Base-by-base conservation (phyloP, 306 rosid species). In the Pachyrhizus erosus region DNA sequence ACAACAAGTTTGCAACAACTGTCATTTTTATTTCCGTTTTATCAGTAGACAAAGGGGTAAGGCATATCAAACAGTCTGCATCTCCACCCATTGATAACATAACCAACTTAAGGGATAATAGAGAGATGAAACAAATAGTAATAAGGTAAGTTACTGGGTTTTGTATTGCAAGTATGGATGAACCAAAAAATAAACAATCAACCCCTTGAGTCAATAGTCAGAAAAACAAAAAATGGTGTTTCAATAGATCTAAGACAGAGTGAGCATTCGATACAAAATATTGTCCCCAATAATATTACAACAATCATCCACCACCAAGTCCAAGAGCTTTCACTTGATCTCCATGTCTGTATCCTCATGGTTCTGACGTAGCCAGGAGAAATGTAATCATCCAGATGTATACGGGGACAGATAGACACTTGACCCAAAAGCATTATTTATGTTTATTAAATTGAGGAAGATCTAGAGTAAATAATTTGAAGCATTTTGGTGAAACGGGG, bases 131-230 rank as follows among this genome's bases (percentile, higher is more conserved):
- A 58, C 23, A 27, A 23, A 31, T 69, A 9, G 72, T 31, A 34
- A 82, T 54, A 49, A 52, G 21, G 70, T 13, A 74, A 40, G 37
- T 34, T 67, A 76, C 21, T 31, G 60, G 27, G 62, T 68, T 76
- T 75, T 27, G 49, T n/a, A 76, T 8, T 54, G 24, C 33, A 58
- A 70, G 26, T 31, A 29, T 70, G 54, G 17, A 77, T 77, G 67
- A 77, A 58, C 68, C 18, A 26, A 70, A 26, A 70, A 60, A 60
- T 55, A 75, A 67, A 75, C 31, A 62, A 33, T 10, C 51, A 70
- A 24, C 58, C 40, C 46, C n/a, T 31, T 17, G 34, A 76, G 21
- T 24, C 10, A 20, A 12, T 39, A 43, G 60, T 60, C 18, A 42
- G 43, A 51, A 58, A 46, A 70, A 29, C 42, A 82, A 76, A n/a